These are phyloP conservation scores for Citrus maxima DNA, from an alignment of 345 rosid species.

Conservation along the genomic window DNA sequence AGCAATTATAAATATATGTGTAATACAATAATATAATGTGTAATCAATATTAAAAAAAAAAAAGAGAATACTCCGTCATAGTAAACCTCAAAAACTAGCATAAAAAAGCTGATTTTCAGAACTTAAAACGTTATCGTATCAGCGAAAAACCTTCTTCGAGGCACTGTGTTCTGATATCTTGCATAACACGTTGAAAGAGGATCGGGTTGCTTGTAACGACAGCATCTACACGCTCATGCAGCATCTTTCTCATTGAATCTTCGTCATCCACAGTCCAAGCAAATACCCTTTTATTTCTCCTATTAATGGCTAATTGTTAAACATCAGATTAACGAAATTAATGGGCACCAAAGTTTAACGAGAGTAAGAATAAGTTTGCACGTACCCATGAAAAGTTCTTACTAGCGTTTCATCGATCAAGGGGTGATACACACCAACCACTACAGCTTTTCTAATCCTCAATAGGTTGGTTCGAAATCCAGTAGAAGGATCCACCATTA, in stretches of 20 bases:
- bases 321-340: background rate
- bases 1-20: fast-evolving
- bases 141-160: constrained; percentile 65
- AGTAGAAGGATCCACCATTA: constrained; percentile 68
- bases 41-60: too few species aligned
- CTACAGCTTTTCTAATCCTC: constrained; percentile 73
- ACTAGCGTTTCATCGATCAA: constrained; percentile 60
- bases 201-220: constrained; percentile 74
- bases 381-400: constrained; percentile 65
- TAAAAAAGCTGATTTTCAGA: background rate
- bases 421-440: constrained; percentile 80
- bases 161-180: constrained; percentile 65
- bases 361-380: constrained; percentile 18
- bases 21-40: too few species aligned
- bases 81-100: too few species aligned
- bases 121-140: background rate
- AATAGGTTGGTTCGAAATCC: constrained; percentile 54
- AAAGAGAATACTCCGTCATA: too few species aligned
- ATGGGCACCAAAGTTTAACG: too few species aligned
- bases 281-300: constrained; percentile 69
- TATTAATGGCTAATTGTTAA: constrained; percentile 24
- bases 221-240: constrained; percentile 62
- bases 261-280: constrained; percentile 90
- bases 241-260: constrained; percentile 70
- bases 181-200: constrained; percentile 61